Conservation (phyloP, 805 yeast genomes). For the Naumovozyma baii region DNA sequence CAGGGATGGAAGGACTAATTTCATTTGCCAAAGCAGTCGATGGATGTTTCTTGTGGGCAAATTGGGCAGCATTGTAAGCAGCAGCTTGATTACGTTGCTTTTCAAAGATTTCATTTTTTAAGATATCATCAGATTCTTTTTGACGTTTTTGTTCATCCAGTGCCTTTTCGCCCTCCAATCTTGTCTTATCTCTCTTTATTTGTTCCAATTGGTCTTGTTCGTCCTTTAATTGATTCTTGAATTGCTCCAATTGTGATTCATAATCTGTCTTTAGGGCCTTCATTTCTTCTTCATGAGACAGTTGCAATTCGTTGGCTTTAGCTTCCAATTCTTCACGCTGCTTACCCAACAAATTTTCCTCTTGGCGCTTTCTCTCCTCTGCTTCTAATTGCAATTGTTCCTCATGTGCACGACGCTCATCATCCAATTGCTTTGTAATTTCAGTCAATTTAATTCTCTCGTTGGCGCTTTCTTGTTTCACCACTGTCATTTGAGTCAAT, state of each 20-base stretch:
- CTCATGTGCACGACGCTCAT: slow-evolving; percentile 21
- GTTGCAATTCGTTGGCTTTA: slow-evolving; percentile 11
- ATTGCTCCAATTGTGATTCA: slow-evolving; percentile 10
- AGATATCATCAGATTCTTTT: slow-evolving; percentile 5
- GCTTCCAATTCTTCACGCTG: slow-evolving; percentile 20
- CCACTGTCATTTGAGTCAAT: slow-evolving; percentile 14
- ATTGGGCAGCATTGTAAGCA: slow-evolving; percentile 7
- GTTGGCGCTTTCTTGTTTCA: slow-evolving; percentile 25
- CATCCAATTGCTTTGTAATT: slow-evolving; percentile 22
- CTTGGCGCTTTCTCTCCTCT: slow-evolving; percentile 19
- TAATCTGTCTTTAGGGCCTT: slow-evolving; percentile 13
- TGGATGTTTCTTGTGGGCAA: not conserved
- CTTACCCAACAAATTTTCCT: slow-evolving; percentile 16
- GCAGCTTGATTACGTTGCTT: slow-evolving; percentile 8
- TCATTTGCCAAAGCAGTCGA: slow-evolving; percentile 1
- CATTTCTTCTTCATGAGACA: slow-evolving; percentile 19
- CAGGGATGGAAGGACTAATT: not conserved
- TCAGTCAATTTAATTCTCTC: slow-evolving; percentile 20
- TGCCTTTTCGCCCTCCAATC: slow-evolving; percentile 10
- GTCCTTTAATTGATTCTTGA: slow-evolving; percentile 3
- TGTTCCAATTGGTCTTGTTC: slow-evolving; percentile 11
- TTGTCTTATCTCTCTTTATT: slow-evolving; percentile 6
- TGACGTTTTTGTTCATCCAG: slow-evolving; percentile 8
- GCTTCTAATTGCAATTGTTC: slow-evolving; percentile 18
- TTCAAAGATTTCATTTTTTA: slow-evolving; percentile 1